Evolutionary conservation across 208 protist species (phyloP), one percentile per base, ranked within the genome.

Genomic region (Trypanosoma boissoni): DNA sequence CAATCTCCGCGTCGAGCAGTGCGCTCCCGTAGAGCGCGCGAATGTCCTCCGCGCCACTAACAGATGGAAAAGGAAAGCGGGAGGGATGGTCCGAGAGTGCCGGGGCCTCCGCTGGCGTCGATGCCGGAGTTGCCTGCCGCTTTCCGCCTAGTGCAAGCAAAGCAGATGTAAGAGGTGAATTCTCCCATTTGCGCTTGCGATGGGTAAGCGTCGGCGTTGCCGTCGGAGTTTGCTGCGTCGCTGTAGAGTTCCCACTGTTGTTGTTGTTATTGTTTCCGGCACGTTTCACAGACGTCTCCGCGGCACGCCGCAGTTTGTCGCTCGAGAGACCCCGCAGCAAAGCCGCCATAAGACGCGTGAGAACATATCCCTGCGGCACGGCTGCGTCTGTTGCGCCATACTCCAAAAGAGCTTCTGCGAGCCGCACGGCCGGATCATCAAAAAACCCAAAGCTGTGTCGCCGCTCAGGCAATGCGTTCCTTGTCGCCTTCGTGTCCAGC

Each of bases 331-430:
- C 73, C 26, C 67, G 69, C 54, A 85, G 43, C 28, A 77, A 56
- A 4, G 66, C 68, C 21, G 81, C 79, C 44, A 91, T 73, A 18
- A 89, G 77, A 20, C 75, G 79, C 14, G 81, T 94, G 26, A 91
- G 42, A 32, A 94, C 29, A 53, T 77, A 80, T 10, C 65, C 59
- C 20, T 37, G 48, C 0, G 68, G 76, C 9, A 78, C 54, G n/a
- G 71, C 67, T 16, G 81, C 45, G 7, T 71, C 67, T 14, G 69
- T 49, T 16, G 58, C 21, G 9, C 14, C 31, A 36, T 69, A 34
- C 21, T 58, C 57, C 34, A 74, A 23, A 34, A 66, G 36, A 10
- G 56, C 63, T 39, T 64, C 61, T 8, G 60, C 61, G 4, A 64
- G 7, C 14, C 58, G n/a, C 24, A 71, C 58, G 9, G 51, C 51